phyloP scores from a whole-genome alignment of 2,329 filamentous ascomycete species.

The Claviceps paspali region DNA sequence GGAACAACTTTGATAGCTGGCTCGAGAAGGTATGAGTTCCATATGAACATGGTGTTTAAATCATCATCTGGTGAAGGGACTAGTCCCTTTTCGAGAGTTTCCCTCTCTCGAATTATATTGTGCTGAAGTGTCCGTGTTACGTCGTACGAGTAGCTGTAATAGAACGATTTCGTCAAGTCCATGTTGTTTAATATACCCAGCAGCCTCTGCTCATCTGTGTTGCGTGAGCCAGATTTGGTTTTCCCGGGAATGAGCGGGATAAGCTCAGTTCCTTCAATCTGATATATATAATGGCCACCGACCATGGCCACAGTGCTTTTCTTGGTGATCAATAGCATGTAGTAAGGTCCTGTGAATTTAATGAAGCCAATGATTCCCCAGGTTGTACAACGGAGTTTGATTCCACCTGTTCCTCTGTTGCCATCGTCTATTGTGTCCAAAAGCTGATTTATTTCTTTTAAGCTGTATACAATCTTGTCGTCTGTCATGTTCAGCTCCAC shows the following conservation, averaged over 20 bases:
- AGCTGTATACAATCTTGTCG: conserved; percentile 87
- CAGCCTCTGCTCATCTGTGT: conserved; percentile 80
- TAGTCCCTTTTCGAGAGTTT: conserved; percentile 49
- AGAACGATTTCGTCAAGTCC: conserved; percentile 82
- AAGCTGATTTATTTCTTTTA: conserved; percentile 85
- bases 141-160: conserved; percentile 97
- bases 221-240: conserved; percentile 60
- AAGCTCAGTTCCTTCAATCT: conserved; percentile 85
- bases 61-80: conserved; percentile 44
- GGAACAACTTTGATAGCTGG: conserved; percentile 57
- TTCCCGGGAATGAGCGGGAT: conserved; percentile 69
- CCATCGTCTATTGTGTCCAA: conserved; percentile 90
- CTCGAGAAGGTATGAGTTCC: conserved; percentile 80
- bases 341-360: conserved; percentile 86
- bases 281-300: conserved; percentile 89
- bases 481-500: conserved; percentile 69
- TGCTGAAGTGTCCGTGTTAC: conserved; percentile 84
- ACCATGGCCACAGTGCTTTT: conserved; percentile 92
- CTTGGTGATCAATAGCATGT: conserved; percentile 95
- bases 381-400: conserved; percentile 76
- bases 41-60: conserved; percentile 93
- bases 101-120: conserved; percentile 73
- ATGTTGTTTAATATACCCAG: conserved; percentile 79
- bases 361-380: conserved; percentile 96
- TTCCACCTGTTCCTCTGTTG: conserved; percentile 76